phyloP scores from a whole-genome alignment of 805 yeast species.

The Yamadazyma insecticola region DNA sequence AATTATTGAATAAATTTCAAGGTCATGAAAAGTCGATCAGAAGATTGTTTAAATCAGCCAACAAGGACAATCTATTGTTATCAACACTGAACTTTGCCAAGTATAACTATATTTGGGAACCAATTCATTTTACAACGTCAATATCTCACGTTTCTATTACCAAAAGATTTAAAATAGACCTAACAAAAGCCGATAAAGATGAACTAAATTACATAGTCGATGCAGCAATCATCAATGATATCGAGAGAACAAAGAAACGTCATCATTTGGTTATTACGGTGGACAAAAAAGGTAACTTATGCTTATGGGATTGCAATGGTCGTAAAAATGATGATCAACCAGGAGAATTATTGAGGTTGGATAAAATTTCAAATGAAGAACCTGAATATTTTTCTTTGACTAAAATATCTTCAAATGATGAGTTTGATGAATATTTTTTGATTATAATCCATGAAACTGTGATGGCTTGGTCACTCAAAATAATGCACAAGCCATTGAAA shows the following conservation, averaged over 20 bases:
- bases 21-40: slow-evolving; percentile 85
- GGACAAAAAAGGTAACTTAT: slow-evolving; percentile 35
- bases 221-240: slow-evolving; percentile 31
- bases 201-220: slow-evolving; percentile 21
- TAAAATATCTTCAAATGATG: slow-evolving; percentile 3
- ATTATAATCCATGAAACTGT: no score
- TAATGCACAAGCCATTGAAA: slow-evolving; percentile 35
- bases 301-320: slow-evolving; percentile 59
- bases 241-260: slow-evolving; percentile 13
- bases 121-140: slow-evolving; percentile 19
- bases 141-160: slow-evolving; percentile 23
- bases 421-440: slow-evolving; percentile 6
- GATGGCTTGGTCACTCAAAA: slow-evolving; percentile 41
- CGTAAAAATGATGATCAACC: slow-evolving; percentile 23
- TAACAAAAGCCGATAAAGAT: slow-evolving; percentile 3
- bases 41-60: slow-evolving; percentile 56
- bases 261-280: slow-evolving; percentile 28
- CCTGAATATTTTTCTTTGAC: slow-evolving; percentile 9
- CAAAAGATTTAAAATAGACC: slow-evolving; percentile 27
- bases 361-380: background rate
- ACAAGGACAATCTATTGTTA: slow-evolving; percentile 23
- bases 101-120: slow-evolving; percentile 41
- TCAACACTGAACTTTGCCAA: slow-evolving; percentile 36
- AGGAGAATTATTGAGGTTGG: slow-evolving; percentile 18
- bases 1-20: slow-evolving; percentile 51